Evolutionary conservation across 2,329 filamentous ascomycete genomes (phyloP), one percentile per base, ranked within the genome.

Genomic region (Pseudocercospora vitis): DNA sequence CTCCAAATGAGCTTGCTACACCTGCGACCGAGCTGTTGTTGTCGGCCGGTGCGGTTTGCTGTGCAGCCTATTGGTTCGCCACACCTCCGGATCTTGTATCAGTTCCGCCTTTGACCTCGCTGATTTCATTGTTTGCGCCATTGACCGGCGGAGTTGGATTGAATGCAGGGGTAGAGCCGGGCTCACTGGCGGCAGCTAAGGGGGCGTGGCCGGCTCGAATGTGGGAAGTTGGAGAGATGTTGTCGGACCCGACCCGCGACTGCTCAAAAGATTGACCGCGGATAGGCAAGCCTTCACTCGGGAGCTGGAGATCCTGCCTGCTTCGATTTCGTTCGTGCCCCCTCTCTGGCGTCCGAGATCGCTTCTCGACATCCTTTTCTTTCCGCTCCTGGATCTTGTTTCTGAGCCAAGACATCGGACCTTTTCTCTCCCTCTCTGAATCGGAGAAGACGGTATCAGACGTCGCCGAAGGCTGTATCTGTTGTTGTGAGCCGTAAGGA

Each of bases 341-440:
- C 75, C 19, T 58, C 11, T 68, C 64, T 2, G 69, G 69, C 18
- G 68, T 69, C 40, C 64, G 57, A 2, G 65, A 64, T 18, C 68
- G 60, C 59, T 78, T 78, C 61, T 81, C 81, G 16, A 74, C 76
- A 31, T 80, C 76, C 53, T 75, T 73, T 24, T 80, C 78, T 54
- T 77, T 78, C 24, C 80, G 78, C 37, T 84, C 82, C 24, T 82
- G 77, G 52, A 86, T 76, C 70, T 85, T 87, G 58, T 80, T 82
- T 59, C 84, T 80, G 59, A 87, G 79, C 75, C 85, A 87, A 5
- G 79, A 81, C 59, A 87, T 80, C 1, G 83, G 76, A 1, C 82
- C 80, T 57, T 80, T 84, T 68, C 80, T 83, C 58, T 83, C 78
- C 1, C 73, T 67, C 32, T 67, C 70, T 55, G 61, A 72, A 49